phyloP scores from a whole-genome alignment of 108 stramenopile species.

The Nitzschia sp. region DNA sequence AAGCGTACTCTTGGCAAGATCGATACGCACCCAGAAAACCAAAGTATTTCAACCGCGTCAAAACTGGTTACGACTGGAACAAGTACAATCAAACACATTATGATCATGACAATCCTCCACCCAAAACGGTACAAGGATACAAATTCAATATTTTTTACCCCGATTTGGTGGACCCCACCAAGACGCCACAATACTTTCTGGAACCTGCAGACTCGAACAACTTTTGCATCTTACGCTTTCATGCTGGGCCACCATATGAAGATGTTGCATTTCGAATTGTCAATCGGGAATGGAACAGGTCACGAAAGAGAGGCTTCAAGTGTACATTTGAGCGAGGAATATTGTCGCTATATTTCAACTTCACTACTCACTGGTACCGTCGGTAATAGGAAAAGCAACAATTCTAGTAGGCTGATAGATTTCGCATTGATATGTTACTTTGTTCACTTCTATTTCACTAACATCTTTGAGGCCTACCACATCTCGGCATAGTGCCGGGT shows the following conservation, averaged over 20 bases:
- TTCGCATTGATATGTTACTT: background rate
- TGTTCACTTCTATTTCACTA: background rate
- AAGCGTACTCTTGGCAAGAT: conserved; percentile 84
- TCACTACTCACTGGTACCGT: conserved; percentile 94
- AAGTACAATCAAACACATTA: conserved; percentile 99
- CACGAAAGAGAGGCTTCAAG: conserved; percentile 89
- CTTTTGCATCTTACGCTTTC: conserved; percentile 96
- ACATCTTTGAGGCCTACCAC: background rate
- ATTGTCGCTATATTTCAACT: conserved; percentile 94
- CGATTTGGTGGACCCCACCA: conserved; percentile 94
- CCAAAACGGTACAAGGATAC: conserved; percentile 99
- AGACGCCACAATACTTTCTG: conserved; percentile 91
- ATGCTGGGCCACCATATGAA: conserved; percentile 97
- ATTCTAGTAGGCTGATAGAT: background rate
- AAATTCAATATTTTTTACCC: conserved; percentile 99
- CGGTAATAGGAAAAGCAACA: conserved; percentile 46
- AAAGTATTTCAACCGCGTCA: conserved; percentile 98
- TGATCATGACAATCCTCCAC: conserved; percentile 98
- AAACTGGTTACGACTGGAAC: conserved; percentile 99
- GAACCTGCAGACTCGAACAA: conserved; percentile 89
- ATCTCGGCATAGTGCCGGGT: background rate
- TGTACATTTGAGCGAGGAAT: conserved; percentile 98
- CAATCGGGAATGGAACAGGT: conserved; percentile 96
- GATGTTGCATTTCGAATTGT: conserved; percentile 99
- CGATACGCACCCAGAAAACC: conserved; percentile 97